Evolutionary conservation across 352 stramenopile genomes (phyloP).

Genomic region (Phytophthora aleatoria): DNA sequence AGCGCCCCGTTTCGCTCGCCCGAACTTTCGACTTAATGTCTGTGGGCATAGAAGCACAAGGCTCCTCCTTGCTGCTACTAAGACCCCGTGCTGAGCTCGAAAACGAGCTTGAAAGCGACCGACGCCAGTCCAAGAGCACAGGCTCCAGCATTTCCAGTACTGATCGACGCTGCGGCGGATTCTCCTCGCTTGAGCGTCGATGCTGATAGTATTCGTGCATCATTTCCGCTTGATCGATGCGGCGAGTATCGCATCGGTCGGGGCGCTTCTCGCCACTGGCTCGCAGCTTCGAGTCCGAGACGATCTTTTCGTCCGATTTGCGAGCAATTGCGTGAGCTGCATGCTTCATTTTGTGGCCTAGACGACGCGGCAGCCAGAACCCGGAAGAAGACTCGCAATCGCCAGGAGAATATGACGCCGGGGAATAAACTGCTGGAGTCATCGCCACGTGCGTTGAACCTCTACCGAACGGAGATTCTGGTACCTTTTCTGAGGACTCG

Average conservation of each 20-base stretch:
- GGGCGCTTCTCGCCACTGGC: no score
- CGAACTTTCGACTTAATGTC: slow-evolving; percentile 12
- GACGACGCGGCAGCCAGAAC: no score
- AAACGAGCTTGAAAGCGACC: slow-evolving; percentile 29
- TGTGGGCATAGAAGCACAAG: slow-evolving; percentile 3
- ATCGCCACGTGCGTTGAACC: neutral
- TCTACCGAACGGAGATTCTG: slow-evolving; percentile 19
- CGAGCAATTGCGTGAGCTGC: neutral
- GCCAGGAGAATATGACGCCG: no score
- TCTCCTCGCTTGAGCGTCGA: slow-evolving; percentile 18
- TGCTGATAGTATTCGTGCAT: slow-evolving; percentile 31
- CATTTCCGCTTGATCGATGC: slow-evolving; percentile 40
- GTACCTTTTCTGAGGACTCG: neutral
- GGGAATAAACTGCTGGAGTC: no score
- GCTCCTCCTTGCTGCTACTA: slow-evolving; percentile 31
- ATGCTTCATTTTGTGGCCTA: no score
- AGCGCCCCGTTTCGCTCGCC: slow-evolving; percentile 24
- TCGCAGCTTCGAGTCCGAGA: neutral
- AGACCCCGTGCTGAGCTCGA: slow-evolving; percentile 25
- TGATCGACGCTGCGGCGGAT: slow-evolving; percentile 13
- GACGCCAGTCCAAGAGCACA: slow-evolving; percentile 33
- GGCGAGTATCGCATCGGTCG: slow-evolving; percentile 36
- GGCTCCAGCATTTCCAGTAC: slow-evolving; percentile 37
- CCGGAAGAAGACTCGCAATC: no score
- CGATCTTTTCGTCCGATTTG: slow-evolving; percentile 18